phyloP scores from a whole-genome alignment of 805 yeast species.

The Komagataella mondaviorum region DNA sequence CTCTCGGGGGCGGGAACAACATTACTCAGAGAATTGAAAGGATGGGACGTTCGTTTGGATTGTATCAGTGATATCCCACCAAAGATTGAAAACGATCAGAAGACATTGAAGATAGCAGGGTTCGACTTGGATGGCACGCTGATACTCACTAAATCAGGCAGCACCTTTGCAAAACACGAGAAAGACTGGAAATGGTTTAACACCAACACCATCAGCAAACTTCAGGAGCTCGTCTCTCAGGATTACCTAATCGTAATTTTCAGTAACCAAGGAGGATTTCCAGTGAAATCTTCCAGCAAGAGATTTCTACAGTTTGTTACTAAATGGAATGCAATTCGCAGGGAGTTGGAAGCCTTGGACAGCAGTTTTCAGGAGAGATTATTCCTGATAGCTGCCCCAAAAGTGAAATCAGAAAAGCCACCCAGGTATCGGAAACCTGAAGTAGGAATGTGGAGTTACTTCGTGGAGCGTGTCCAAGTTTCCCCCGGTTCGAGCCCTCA shows the following conservation, averaged over 20 bases:
- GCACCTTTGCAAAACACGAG: constrained; percentile 40
- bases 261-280: constrained; percentile 74
- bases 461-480: constrained; percentile 11
- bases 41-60: neutral
- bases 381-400: constrained; percentile 55
- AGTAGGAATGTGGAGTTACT: constrained; percentile 61
- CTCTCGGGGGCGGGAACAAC: neutral
- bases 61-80: constrained; percentile 1
- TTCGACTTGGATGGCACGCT: constrained; percentile 85
- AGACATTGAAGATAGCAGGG: constrained; percentile 35
- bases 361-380: constrained; percentile 9
- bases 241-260: constrained; percentile 45
- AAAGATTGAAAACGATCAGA: neutral
- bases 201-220: constrained; percentile 11
- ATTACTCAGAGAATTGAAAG: neutral
- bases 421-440: constrained; percentile 60
- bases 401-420: constrained; percentile 17
- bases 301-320: constrained; percentile 23
- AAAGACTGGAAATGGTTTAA: constrained; percentile 63
- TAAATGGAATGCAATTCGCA: constrained; percentile 26
- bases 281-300: constrained; percentile 22
- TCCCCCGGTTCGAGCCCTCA: neutral
- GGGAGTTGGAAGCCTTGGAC: constrained; percentile 13
- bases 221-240: constrained; percentile 10
- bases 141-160: constrained; percentile 49